Conservation (phyloP, 2,329 filamentous ascomycete species). For the Colletotrichum sp. region DNA sequence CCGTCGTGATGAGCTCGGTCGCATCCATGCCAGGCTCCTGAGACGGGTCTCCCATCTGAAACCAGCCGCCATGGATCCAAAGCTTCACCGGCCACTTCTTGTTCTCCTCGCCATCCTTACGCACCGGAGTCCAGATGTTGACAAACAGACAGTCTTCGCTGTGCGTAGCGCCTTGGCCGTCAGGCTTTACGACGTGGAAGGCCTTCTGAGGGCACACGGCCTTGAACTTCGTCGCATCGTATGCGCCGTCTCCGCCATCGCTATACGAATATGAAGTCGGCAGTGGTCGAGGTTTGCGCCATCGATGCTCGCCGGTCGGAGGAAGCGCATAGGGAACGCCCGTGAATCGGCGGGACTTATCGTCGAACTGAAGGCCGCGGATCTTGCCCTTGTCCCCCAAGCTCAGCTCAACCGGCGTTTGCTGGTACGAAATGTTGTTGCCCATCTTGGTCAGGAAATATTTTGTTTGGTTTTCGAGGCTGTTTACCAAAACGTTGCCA, state of each 20-base stretch:
- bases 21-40: constrained; percentile 47
- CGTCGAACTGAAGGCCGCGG: constrained; percentile 37
- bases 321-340: constrained; percentile 45
- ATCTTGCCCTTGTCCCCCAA: constrained; percentile 32
- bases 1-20: constrained; percentile 43
- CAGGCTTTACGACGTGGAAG: constrained; percentile 30
- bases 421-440: constrained; percentile 30
- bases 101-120: constrained; percentile 19
- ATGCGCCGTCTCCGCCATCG: constrained; percentile 28
- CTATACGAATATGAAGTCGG: constrained; percentile 32
- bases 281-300: constrained; percentile 40
- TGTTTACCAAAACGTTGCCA: fast-evolving
- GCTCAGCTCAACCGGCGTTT: constrained; percentile 26
- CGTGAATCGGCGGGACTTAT: constrained; percentile 37
- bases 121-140: constrained; percentile 53
- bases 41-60: constrained; percentile 48
- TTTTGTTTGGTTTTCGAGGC: neutral
- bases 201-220: constrained; percentile 44
- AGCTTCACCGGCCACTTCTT: constrained; percentile 43
- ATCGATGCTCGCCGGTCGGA: constrained; percentile 39
- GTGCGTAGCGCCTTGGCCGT: constrained; percentile 30
- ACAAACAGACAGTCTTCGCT: constrained; percentile 54
- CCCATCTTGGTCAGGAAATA: constrained; percentile 23
- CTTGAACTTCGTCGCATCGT: constrained; percentile 39
- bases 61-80: constrained; percentile 53